Conservation (phyloP, 305 asterid species). For the Solanum hybrid region DNA sequence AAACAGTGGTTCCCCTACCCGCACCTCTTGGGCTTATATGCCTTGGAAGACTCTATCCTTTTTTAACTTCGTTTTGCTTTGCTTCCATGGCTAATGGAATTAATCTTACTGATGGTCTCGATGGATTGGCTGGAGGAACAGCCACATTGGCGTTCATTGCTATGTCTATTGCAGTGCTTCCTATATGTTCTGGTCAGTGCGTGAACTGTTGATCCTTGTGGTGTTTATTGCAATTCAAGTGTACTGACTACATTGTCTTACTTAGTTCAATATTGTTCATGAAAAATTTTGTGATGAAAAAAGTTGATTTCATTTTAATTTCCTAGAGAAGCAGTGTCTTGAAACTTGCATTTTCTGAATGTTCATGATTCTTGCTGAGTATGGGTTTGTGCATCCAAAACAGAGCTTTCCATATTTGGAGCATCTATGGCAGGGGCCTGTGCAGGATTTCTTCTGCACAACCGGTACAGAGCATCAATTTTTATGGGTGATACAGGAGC, state of each 20-base stretch:
- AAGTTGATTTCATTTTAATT: background rate
- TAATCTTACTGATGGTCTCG: conserved; percentile 69
- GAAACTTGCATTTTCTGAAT: background rate
- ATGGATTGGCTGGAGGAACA: conserved; percentile 88
- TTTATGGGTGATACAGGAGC: conserved; percentile 91
- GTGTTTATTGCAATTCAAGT: background rate
- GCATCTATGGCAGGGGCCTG: conserved; percentile 99
- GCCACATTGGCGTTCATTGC: conserved; percentile 82
- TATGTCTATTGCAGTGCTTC: conserved; percentile 91
- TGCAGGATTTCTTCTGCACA: conserved; percentile 81
- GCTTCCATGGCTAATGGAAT: conserved; percentile 77
- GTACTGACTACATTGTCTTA: background rate
- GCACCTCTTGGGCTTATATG: conserved; percentile 69
- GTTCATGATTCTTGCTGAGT: conserved; percentile 8
- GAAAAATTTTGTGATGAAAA: background rate
- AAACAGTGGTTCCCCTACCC: conserved; percentile 83
- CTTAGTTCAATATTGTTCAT: background rate
- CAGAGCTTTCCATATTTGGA: conserved; percentile 89
- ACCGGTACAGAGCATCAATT: conserved; percentile 72
- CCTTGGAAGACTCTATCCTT: conserved; percentile 50
- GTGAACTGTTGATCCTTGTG: background rate
- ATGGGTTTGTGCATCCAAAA: conserved; percentile 8
- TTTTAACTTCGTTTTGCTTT: conserved; percentile 53
- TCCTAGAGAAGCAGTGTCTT: background rate
- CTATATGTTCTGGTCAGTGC: conserved; percentile 71